Base-by-base conservation (phyloP, 2,329 filamentous ascomycete genomes). In the Alternaria sp. region DNA sequence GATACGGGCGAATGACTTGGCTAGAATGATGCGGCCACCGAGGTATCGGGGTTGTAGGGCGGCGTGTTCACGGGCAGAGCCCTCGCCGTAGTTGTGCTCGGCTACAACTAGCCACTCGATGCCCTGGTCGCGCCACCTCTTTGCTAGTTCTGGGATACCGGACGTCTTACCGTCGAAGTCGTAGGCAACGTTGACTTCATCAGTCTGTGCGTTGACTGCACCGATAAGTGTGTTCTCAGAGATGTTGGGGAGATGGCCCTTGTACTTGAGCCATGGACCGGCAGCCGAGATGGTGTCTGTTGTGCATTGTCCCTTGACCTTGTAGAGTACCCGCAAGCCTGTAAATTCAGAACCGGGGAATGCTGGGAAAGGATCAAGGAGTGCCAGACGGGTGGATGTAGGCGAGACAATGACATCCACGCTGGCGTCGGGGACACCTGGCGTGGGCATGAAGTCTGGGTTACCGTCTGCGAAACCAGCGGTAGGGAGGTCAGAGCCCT, bases 281-380 rank as follows among this genome's bases (percentile, higher is more conserved):
- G 95, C 95, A 33, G 95, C 95, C 41, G 94, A 98, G 82, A 99
- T 99, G 73, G 96, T 98, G 82, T 99, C 96, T 46, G 96, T 99
- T 61, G 96, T 99, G 86, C 96, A 99, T 84, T 99, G 97, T 69
- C 96, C 96, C 68, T 94, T 92, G 68, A 98, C 92, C 84, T 98
- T 98, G 86, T 97, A 95, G 15, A 99, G 90, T 18, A 99, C 94
- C 55, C 90, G 90, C 51, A 99, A 88, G 26, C 88, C 89, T 45
- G 86, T 84, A 28, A 98, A 87, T 58, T 99, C 94, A 2, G 84
- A 82, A 47, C 84, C 70, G 12, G 95, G 94, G 84, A 97, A 99
- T 4, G 93, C 85, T 3, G 88, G 85, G 79, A 99, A 99, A 14
- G 96, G 95, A 60, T 97, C 93, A 47, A 99, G 89, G 47, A 97